Evolutionary conservation across 2,329 filamentous ascomycete species (phyloP).

Genomic region (Daldinia eschscholtzii): DNA sequence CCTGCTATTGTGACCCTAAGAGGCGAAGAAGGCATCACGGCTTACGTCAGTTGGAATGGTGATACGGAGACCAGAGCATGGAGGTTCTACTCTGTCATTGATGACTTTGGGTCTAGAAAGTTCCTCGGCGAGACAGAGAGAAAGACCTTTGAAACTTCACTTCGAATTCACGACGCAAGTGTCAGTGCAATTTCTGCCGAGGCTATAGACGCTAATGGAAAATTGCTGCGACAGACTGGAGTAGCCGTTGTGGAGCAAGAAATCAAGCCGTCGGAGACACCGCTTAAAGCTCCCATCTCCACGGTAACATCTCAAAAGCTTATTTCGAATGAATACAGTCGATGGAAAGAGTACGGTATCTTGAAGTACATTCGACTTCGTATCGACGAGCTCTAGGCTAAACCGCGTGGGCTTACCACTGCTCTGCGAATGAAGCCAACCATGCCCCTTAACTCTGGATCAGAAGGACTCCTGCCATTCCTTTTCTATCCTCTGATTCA

Average conservation of each 20-base stretch:
- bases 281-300: background rate
- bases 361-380: slow-evolving; percentile 30
- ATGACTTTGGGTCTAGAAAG: slow-evolving; percentile 52
- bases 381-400: slow-evolving; percentile 13
- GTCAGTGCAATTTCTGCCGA: slow-evolving; percentile 45
- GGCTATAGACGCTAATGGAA: slow-evolving; percentile 45
- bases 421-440: background rate
- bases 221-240: slow-evolving; percentile 41
- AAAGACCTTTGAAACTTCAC: slow-evolving; percentile 60
- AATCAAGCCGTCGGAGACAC: slow-evolving; percentile 41
- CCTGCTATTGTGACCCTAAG: slow-evolving; percentile 48
- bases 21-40: slow-evolving; percentile 41
- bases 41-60: slow-evolving; percentile 68
- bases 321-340: slow-evolving; percentile 4
- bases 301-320: slow-evolving; percentile 11
- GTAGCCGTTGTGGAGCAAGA: slow-evolving; percentile 47
- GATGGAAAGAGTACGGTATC: slow-evolving; percentile 29
- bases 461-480: background rate
- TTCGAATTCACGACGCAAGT: slow-evolving; percentile 32
- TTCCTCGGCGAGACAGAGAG: slow-evolving; percentile 56
- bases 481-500: background rate
- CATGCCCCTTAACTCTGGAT: background rate
- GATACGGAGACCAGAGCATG: slow-evolving; percentile 61
- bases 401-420: background rate
- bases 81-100: slow-evolving; percentile 62